phyloP scores from a whole-genome alignment of 257 asterid genomes.

The Solanum chmielewskii region DNA sequence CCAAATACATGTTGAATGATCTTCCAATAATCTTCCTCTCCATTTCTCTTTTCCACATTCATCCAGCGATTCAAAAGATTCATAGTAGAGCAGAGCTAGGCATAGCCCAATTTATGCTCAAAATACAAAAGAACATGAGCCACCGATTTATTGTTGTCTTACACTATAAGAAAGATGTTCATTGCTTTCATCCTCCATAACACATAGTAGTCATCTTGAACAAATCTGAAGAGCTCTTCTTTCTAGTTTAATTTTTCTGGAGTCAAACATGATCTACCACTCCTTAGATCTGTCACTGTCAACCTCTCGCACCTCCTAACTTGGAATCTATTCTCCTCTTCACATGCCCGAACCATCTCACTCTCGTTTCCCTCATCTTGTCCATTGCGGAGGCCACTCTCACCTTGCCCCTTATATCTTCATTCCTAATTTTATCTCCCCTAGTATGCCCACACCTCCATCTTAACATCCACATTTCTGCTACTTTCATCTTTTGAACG shows the following conservation, averaged over 20 bases:
- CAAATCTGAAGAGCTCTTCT: not conserved
- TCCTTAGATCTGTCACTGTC: not conserved
- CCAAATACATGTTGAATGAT: not conserved
- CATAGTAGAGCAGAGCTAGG: not conserved
- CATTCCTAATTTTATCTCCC: not conserved
- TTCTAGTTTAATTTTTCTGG: not conserved
- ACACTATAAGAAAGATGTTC: not conserved
- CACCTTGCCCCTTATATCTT: not conserved
- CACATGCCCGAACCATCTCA: not conserved
- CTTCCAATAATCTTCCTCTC: not conserved
- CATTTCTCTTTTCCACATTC: not conserved
- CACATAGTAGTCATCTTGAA: not conserved
- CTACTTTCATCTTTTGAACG: not conserved
- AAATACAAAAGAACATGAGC: not conserved
- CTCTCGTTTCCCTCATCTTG: not conserved
- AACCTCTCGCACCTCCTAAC: not conserved
- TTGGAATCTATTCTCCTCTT: not conserved
- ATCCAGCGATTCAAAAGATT: not conserved
- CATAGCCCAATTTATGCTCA: not conserved
- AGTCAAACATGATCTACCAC: not conserved
- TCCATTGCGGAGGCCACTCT: not conserved
- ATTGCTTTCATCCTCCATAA: not conserved
- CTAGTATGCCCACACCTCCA: not conserved
- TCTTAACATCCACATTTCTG: not conserved
- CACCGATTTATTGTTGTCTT: not conserved